These are phyloP conservation scores for Ophiostoma angusticollis DNA, from an alignment of 2,329 filamentous ascomycete genomes.

Conservation along the genomic window DNA sequence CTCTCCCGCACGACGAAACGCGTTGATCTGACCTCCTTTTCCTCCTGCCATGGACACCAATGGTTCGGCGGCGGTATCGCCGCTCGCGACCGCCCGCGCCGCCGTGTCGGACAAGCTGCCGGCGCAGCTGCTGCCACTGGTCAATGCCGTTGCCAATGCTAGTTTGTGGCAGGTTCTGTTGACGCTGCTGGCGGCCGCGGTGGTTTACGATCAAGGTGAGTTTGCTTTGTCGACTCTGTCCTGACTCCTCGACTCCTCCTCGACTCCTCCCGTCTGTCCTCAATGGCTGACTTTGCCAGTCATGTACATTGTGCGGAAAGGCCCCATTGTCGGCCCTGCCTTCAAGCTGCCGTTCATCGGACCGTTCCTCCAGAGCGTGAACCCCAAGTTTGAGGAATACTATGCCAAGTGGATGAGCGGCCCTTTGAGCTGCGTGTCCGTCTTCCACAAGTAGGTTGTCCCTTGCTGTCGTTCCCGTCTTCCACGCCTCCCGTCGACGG, in stretches of 20 bases:
- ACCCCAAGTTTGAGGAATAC: constrained; percentile 87
- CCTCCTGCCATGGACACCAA: constrained; percentile 28
- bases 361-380: constrained; percentile 85
- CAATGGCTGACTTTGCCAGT: constrained; percentile 34
- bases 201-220: constrained; percentile 82
- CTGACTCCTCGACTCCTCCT: too few relatives aligned
- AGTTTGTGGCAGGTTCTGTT: constrained; percentile 51
- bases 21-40: too few relatives aligned
- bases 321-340: constrained; percentile 58
- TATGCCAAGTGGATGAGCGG: constrained; percentile 85
- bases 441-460: constrained; percentile 84
- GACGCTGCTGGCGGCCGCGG: constrained; percentile 55
- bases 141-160: constrained; percentile 44
- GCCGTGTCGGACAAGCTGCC: constrained; percentile 33
- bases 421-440: constrained; percentile 87
- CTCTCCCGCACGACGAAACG: too few relatives aligned
- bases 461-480: not conserved
- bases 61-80: constrained; percentile 53
- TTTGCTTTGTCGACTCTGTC: constrained; percentile 22
- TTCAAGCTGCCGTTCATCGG: constrained; percentile 82
- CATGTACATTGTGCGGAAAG: constrained; percentile 63
- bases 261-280: too few relatives aligned
- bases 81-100: constrained; percentile 46
- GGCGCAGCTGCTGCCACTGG: constrained; percentile 41
- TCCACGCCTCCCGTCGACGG: too few relatives aligned